Percentiles rank a stretch among this genome's conserved stretches.
phyloP scores from a whole-genome alignment of 352 stramenopile species.

The Poterioochromonas sp. region DNA sequence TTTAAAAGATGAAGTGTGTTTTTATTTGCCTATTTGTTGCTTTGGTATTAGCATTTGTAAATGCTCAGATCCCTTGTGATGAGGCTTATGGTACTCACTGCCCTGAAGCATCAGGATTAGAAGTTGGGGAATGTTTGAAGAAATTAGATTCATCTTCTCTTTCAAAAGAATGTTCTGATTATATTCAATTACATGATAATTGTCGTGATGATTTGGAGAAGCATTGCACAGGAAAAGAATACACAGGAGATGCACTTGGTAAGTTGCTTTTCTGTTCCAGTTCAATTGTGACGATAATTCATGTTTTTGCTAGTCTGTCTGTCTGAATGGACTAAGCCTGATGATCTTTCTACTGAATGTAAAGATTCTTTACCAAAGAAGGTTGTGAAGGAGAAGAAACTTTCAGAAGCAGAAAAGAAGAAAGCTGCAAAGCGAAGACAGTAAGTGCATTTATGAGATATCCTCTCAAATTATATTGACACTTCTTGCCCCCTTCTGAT shows the following conservation, averaged over 20 bases:
- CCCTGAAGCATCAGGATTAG: neutral
- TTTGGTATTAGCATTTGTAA: too few species aligned
- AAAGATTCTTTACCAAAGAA: neutral
- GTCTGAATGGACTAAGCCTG: constrained; percentile 6
- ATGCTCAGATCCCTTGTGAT: constrained; percentile 24
- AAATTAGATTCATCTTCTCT: neutral
- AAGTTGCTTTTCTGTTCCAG: neutral
- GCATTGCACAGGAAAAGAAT: neutral
- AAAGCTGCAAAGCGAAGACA: neutral
- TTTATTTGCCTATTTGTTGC: too few species aligned
- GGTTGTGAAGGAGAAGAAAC: neutral
- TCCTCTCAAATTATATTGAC: neutral
- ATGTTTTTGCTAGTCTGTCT: neutral
- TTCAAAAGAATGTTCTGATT: neutral
- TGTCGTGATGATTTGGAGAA: neutral
- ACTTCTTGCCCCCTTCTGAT: neutral
- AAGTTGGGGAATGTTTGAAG: constrained; percentile 15
- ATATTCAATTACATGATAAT: neutral
- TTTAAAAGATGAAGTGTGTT: too few species aligned
- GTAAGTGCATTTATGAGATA: neutral
- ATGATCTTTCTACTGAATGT: neutral
- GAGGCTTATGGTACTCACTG: neutral
- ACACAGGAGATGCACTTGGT: constrained; percentile 18
- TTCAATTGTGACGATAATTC: too few species aligned
- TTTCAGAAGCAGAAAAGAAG: neutral